Percentiles rank a stretch among this genome's conserved stretches.
Evolutionary conservation across 1,284 basidiomycete species (phyloP).

Genomic region (Irpex lacteus): DNA sequence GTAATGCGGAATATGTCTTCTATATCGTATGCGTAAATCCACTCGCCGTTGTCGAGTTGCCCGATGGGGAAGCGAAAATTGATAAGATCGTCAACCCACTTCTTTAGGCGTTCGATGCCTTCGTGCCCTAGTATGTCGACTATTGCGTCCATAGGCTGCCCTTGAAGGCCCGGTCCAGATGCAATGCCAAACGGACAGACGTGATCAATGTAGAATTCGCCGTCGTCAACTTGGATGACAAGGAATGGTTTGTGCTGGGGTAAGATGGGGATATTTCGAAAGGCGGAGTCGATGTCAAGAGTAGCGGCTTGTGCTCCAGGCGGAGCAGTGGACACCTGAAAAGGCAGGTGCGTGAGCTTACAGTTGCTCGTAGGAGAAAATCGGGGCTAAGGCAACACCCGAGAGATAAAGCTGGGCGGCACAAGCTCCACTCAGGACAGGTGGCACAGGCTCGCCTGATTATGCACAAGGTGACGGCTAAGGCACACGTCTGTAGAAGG

Average conservation of each 20-base stretch:
- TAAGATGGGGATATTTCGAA: slow-evolving; percentile 18
- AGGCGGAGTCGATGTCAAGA: neutral
- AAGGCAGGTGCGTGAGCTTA: slow-evolving; percentile 24
- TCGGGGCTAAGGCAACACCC: neutral
- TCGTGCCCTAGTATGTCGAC: slow-evolving; percentile 27
- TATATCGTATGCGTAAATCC: slow-evolving; percentile 24
- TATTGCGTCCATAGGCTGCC: slow-evolving; percentile 28
- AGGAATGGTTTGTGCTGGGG: neutral
- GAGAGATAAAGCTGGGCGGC: neutral
- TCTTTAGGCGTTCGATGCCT: neutral
- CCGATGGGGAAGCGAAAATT: neutral
- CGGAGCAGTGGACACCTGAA: neutral
- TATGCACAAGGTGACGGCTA: neutral
- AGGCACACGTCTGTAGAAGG: neutral
- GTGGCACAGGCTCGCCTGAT: neutral
- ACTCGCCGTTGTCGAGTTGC: slow-evolving; percentile 15
- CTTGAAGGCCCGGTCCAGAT: slow-evolving; percentile 28
- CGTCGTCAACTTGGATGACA: neutral
- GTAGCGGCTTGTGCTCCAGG: neutral
- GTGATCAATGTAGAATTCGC: slow-evolving; percentile 17
- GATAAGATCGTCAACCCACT: neutral
- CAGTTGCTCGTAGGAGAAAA: neutral
- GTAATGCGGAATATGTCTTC: slow-evolving; percentile 17
- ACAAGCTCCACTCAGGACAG: neutral
- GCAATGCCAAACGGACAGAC: slow-evolving; percentile 29